Base-by-base conservation (phyloP, 345 rosid genomes). In the Melastoma malabathricum region DNA sequence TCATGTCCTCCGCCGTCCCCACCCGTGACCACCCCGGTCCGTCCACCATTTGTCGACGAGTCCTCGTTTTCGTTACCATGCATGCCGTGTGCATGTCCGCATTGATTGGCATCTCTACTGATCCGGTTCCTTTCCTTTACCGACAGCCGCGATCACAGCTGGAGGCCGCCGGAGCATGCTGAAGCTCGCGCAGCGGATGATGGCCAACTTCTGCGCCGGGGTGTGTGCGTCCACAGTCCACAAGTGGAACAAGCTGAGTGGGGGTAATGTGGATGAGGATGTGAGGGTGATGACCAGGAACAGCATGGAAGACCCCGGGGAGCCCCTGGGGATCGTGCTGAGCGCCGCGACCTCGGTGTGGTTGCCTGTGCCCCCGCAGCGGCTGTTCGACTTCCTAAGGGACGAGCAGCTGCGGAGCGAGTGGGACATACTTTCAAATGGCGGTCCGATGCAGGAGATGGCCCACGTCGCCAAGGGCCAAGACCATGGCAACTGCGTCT, bases 371-470 rank as follows among this genome's bases (percentile, higher is more conserved):
- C 62, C 93, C 5, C 89, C 94, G 0, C 81, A 85, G 61, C 58
- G 76, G 18, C 74, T 93, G 50, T 93, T 93, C 6, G 82, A 88
- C 67, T 85, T 85, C 51, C 81, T 93, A 2, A 77, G 95, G 0
- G 82, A 87, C 49, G 95, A 84, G 63, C 84, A 86, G 67, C 67
- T 82, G 13, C 62, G 98, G 64, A 78, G 93, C 66, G 87, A 84
- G 70, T 92, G 98, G 98, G 98, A 87, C 69, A 87, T 92, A n/a
- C 69, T 92, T 52, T 92, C 96, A 47, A 83, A 90, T 46, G 94
- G 96, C 15, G 98, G 94, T 0, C 98, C 96, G 9, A 86, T 86
- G 94, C 89, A 92, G 59, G 97, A 92, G 69, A 84, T 92, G 86
- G 89, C 95, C 52, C 93, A 81, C 68, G 80, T 92, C 12, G 93